These are phyloP conservation scores for Narthecium ossifragum DNA, from an alignment of 106 monocot genomes.

Conservation along the genomic window DNA sequence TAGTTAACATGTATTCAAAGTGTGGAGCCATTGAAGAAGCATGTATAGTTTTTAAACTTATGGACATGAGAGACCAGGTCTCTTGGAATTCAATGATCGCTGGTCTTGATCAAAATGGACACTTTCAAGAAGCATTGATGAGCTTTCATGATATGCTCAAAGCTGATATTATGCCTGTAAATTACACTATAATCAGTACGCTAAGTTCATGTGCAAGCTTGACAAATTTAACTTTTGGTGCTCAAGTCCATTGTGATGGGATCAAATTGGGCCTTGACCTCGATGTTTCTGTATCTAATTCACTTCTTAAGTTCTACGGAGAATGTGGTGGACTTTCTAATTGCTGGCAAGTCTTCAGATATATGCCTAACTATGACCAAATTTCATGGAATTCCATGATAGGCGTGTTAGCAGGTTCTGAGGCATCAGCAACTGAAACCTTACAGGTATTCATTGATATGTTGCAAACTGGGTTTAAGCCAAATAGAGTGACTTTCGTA, in stretches of 20 bases:
- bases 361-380: constrained; percentile 53
- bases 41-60: constrained; percentile 41
- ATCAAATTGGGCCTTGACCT: constrained; percentile 61
- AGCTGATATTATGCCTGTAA: constrained; percentile 29
- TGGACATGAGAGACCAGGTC: constrained; percentile 50
- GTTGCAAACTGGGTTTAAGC: constrained; percentile 52
- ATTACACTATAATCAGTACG: constrained; percentile 60
- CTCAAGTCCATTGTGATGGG: constrained; percentile 45
- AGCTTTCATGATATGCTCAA: constrained; percentile 42
- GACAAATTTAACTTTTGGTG: constrained; percentile 28
- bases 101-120: constrained; percentile 72
- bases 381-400: constrained; percentile 94
- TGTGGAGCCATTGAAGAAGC: constrained; percentile 63
- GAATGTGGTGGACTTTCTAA: constrained; percentile 38
- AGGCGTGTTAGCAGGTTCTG: constrained; percentile 42
- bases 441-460: constrained; percentile 45
- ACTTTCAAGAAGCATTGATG: constrained; percentile 39
- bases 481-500: constrained; percentile 64
- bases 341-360: constrained; percentile 53
- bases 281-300: constrained; percentile 80
- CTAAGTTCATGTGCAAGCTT: constrained; percentile 59
- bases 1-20: constrained; percentile 87
- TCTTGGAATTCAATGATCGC: constrained; percentile 83
- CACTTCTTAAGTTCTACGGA: constrained; percentile 67
- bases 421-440: constrained; percentile 24